Base-by-base conservation (phyloP, 306 rosid species). In the Comarum palustre region DNA sequence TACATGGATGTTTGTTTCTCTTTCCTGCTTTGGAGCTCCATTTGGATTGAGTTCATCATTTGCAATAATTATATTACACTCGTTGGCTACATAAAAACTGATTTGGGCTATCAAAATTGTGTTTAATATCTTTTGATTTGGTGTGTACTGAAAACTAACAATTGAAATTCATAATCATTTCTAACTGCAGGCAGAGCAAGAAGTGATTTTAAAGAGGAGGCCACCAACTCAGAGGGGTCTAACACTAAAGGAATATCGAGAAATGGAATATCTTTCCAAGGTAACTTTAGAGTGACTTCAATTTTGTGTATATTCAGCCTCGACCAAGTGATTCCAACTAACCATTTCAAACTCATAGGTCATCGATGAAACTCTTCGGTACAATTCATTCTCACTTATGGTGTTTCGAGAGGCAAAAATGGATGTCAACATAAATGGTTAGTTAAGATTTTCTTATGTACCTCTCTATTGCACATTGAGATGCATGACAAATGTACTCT, bases 291-390 rank as follows among this genome's bases (percentile, higher is more conserved):
- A 68, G 32, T 32, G 62, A 50, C 12, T 51, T 68, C 48, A 69
- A 17, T 11, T 66, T 71, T 32, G 29, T 32, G 6, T 79, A 45
- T 6, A 6, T 65, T 38, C 29, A 63, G 47, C 45, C 72, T 24
- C 10, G 7, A 41, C 52, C 45, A 59, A 16, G 9, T 42, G 42
- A 58, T 27, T 58, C 29, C 10, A 45, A 5, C 41, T 12, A 27
- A 42, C 29, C 19, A 25, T 41, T 72, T 41, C 46, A 10, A 72
- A 39, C 75, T 55, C 43, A 10, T 55, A 90, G 97, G 97, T 86
- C 77, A 89, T 94, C 19, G 98, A 91, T 24, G 98, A 94, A 91
- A 87, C 97, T 3, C 71, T 94, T 75, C 94, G 98, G 0, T 42
- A 89, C 25, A 59, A 85, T 51, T 87, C 98, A 6, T 94, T 94